phyloP scores from a whole-genome alignment of 2,329 filamentous ascomycete species.

The Huntiella abstrusa region DNA sequence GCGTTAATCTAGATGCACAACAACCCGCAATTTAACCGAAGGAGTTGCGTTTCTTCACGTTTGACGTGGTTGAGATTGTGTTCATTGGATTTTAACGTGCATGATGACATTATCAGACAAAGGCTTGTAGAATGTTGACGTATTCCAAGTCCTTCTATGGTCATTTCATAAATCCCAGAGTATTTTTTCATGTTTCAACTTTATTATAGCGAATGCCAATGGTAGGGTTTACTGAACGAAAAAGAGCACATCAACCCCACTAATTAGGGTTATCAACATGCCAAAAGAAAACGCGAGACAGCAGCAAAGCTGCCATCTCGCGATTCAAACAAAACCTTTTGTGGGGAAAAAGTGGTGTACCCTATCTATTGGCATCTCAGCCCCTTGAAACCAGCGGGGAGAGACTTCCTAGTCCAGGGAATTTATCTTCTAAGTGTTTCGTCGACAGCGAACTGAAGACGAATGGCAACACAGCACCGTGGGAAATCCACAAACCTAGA shows the following conservation, averaged over 20 bases:
- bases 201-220: not conserved
- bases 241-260: not conserved
- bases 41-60: not conserved
- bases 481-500: constrained; percentile 1
- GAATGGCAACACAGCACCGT: constrained; percentile 12
- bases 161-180: too few species aligned
- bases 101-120: not conserved
- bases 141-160: too few species aligned
- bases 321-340: not conserved
- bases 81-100: too few species aligned
- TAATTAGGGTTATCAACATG: too few species aligned
- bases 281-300: too few species aligned
- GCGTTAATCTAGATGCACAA: too few species aligned
- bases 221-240: not conserved
- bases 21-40: too few species aligned
- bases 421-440: constrained; percentile 12
- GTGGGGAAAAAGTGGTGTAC: constrained; percentile 7
- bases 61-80: not conserved
- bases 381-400: constrained; percentile 11
- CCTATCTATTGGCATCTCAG: constrained; percentile 12
- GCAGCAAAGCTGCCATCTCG: too few species aligned
- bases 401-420: constrained; percentile 12
- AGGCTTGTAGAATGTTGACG: not conserved
- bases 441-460: constrained; percentile 8
- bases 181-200: too few species aligned